Base-by-base conservation (phyloP, 129 eudicot species). In the Tagetes erecta region DNA sequence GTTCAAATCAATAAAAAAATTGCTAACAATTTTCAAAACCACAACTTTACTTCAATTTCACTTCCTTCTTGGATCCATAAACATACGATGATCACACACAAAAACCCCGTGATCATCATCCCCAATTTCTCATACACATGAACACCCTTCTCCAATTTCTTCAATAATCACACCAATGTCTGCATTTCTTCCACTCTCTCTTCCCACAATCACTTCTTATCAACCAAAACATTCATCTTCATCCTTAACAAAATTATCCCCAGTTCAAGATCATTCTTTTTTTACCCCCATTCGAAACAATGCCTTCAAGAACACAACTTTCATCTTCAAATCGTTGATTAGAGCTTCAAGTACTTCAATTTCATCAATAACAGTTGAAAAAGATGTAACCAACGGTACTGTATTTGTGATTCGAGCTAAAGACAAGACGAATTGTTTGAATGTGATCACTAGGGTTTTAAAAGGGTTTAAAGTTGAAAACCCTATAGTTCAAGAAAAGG, bases 371-470 rank as follows among this genome's bases (percentile, higher is more conserved):
- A 76, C 73, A 56, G 47, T 73, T 49, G 72, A 86, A 39, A 76
- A 80, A 57, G 83, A 83, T 69, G 68, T 20, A 72, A 40, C 70
- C 36, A 50, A 77, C 77, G 75, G 81, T 6, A 74, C 83, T 1
- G 35, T 73, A 33, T 80, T 86, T 74, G 81, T 83, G 42, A 80
- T 86, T 51, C 67, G 66, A 46, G 70, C 76, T 68, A 76, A 71
- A 63, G 81, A 83, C 53, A 72, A 74, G 27, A 78, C 68, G 37
- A 83, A 85, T 3, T 64, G 77, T 3, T 72, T 86, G 1, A 80
- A 75, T 38, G 73, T 68, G 41, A 80, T 83, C 77, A 74, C 87
- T 36, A 76, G 87, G 81, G 87, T 86, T 69, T 80, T 86, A 44
- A 83, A 80, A 66, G 87, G 87, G 76, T 57, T 77, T 59, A 41